Evolutionary conservation across 176 grass and related monocot genomes (phyloP).

Genomic region (Echinochloa phyllopogon): DNA sequence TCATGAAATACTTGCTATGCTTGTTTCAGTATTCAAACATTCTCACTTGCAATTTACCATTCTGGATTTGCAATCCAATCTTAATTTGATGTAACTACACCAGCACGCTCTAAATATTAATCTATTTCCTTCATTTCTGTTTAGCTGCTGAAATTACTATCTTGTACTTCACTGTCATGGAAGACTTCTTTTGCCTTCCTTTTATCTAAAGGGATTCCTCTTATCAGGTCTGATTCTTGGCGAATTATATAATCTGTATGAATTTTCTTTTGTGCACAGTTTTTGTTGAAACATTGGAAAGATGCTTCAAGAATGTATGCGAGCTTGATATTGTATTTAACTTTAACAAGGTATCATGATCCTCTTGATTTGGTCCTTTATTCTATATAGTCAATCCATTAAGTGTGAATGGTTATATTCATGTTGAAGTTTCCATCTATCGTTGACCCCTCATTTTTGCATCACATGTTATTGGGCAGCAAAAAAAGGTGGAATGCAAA

Average conservation of each 20-base stretch:
- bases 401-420: neutral
- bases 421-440: neutral
- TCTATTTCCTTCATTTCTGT: conserved; percentile 1
- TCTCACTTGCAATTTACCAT: neutral
- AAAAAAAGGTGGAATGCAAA: neutral
- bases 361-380: conserved; percentile 27
- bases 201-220: neutral
- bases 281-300: conserved; percentile 92
- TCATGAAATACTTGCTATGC: neutral
- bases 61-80: neutral
- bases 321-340: conserved; percentile 96
- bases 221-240: conserved; percentile 24
- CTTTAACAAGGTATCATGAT: conserved; percentile 86
- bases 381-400: conserved; percentile 4
- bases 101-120: neutral
- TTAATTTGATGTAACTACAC: neutral
- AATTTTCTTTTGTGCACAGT: conserved; percentile 59
- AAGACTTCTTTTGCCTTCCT: neutral
- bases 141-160: conserved; percentile 9
- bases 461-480: neutral
- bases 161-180: neutral
- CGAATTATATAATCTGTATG: conserved; percentile 12
- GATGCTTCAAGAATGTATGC: conserved; percentile 99
- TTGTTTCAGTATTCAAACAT: conserved; percentile 13
- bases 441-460: neutral